A percentile compares a stretch with the other conserved stretches of the same genome.
phyloP scores from a whole-genome alignment of 306 rosid genomes.

The Medicago ruthenica region DNA sequence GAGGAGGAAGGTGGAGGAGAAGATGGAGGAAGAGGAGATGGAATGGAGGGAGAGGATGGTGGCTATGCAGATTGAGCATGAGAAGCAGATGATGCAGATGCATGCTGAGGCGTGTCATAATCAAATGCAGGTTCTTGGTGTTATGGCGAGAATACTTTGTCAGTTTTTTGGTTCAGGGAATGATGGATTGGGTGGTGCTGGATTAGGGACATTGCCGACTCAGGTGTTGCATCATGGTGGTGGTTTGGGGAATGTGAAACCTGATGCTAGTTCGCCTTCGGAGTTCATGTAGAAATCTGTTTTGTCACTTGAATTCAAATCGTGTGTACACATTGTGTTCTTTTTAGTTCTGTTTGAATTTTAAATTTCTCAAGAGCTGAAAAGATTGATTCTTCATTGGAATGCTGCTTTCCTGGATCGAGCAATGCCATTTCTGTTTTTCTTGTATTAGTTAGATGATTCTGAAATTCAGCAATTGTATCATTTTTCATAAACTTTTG shows the following conservation, averaged over 20 bases:
- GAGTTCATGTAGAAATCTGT: conserved; percentile 66
- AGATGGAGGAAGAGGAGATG: conserved; percentile 86
- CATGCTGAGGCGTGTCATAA: conserved; percentile 89
- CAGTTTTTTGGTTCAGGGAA: conserved; percentile 74
- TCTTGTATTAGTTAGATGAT: conserved; percentile 14
- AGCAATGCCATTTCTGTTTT: not conserved
- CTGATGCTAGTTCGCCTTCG: conserved; percentile 82
- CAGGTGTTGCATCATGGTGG: conserved; percentile 82
- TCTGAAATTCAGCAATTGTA: conserved; percentile 25
- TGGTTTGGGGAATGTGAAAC: conserved; percentile 72
- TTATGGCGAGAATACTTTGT: conserved; percentile 75
- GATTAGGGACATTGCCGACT: conserved; percentile 71
- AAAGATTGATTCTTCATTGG: conserved; percentile 10
- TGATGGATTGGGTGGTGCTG: conserved; percentile 72
- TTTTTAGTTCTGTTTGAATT: conserved; percentile 14
- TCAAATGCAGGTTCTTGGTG: conserved; percentile 88
- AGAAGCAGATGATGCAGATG: conserved; percentile 89
- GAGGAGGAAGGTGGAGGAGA: conserved; percentile 76
- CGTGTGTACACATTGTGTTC: not conserved
- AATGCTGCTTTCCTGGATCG: not conserved
- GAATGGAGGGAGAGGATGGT: conserved; percentile 91
- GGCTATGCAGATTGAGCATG: conserved; percentile 86
- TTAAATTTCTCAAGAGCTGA: conserved; percentile 19
- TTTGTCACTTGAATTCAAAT: not conserved
- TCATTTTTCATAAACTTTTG: conserved; percentile 2